Evolutionary conservation across 306 rosid species (phyloP), one percentile per base, ranked within the genome.

Genomic region (Pyrus bretschneideri): DNA sequence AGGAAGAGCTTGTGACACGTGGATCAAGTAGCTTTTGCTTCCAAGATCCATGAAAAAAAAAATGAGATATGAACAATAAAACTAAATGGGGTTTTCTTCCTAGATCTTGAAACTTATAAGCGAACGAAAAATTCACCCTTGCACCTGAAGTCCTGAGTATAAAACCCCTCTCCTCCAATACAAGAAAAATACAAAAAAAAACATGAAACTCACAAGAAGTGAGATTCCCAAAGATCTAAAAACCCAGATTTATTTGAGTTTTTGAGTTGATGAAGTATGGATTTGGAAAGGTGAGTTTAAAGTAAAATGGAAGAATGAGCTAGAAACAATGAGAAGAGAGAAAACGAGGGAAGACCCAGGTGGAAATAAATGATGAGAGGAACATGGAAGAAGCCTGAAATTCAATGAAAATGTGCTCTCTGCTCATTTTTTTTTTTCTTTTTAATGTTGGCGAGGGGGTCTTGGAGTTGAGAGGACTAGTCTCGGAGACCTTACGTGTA

Each of bases 41-140:
- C 61, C 77, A 79, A 83, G 89, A 92, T 92, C 96, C 97, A 92
- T 95, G 33, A 72, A 42, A 9, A 0, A 9, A 0, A 49, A 14
- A 51, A 51, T 49, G 55, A 15, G 9, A 19, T 4, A 61, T 74
- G 69, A 70, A 22, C 46, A 75, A 80, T 70, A 60, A 57, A 59
- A 69, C 45, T 21, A 64, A 91, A 83, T 42, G 42, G 67, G 72
- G 74, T 65, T 40, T 17, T 49, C 58, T 81, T 69, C 62, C 18
- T 51, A 65, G 93, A 91, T 88, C 91, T 91, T 77, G 81, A 72
- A 85, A 44, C 23, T 63, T 58, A 31, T 61, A 74, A 45, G 78
- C 2, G 67, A 18, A 66, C 11, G 15, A 40, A 78, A 77, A n/a
- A 73, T 60, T 35, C 54, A 4, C 54, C 54, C 54, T 49, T 18